Conservation (phyloP, 129 eudicot species). For the Flaveria bidentis region DNA sequence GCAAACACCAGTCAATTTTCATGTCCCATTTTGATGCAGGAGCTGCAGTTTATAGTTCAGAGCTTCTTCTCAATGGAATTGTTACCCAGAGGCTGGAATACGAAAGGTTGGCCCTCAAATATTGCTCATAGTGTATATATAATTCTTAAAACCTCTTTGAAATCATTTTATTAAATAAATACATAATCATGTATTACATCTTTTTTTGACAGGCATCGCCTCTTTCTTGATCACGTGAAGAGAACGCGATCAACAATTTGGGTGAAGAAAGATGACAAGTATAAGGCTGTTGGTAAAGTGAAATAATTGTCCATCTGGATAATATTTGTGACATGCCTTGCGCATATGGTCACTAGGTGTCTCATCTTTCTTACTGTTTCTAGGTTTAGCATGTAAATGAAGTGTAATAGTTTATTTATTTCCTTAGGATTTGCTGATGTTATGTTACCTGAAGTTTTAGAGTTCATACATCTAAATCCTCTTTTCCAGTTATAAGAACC, state of each 20-base stretch:
- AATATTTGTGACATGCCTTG: conserved; percentile 5
- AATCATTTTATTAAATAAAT: background rate
- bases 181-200: background rate
- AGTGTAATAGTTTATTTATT: conserved; percentile 22
- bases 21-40: conserved; percentile 48
- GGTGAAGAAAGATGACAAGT: conserved; percentile 18
- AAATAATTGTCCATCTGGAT: background rate
- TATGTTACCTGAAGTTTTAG: conserved; percentile 1
- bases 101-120: conserved; percentile 54
- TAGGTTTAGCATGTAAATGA: conserved; percentile 32
- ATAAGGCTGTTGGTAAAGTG: conserved; percentile 8
- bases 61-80: conserved; percentile 83
- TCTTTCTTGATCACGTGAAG: conserved; percentile 6
- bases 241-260: conserved; percentile 20
- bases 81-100: conserved; percentile 83
- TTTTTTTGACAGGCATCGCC: background rate
- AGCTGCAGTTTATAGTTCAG: conserved; percentile 72
- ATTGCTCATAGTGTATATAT: background rate
- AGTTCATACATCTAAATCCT: conserved; percentile 13
- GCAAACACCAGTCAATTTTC: background rate
- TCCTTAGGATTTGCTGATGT: conserved; percentile 7
- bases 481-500: background rate
- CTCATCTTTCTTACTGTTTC: background rate
- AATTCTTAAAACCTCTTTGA: background rate
- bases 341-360: conserved; percentile 10